Percentiles rank a stretch among this genome's conserved stretches.
Evolutionary conservation across 176 grass and related monocot species (phyloP).

Genomic region (Saccharum spontaneum): DNA sequence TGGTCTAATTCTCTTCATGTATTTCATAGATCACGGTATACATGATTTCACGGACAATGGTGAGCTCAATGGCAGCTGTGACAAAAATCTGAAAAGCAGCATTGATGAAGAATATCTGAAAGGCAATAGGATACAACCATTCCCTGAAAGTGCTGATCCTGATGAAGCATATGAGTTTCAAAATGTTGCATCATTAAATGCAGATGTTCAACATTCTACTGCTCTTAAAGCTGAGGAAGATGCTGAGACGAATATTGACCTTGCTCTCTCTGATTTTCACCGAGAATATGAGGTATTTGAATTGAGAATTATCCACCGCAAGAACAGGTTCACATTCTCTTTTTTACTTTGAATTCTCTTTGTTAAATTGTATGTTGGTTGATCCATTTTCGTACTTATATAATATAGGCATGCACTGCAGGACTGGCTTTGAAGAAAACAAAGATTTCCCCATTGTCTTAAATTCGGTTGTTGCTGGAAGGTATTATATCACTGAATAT

Average conservation of each 20-base stretch:
- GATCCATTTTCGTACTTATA: conserved; percentile 52
- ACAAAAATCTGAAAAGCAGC: conserved; percentile 45
- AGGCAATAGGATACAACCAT: conserved; percentile 44
- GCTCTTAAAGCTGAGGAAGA: conserved; percentile 51
- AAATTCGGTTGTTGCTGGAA: conserved; percentile 84
- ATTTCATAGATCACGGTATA: conserved; percentile 44
- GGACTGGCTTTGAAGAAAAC: conserved; percentile 98
- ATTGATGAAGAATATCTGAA: conserved; percentile 48
- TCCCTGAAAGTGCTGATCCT: conserved; percentile 47
- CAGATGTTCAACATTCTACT: conserved; percentile 40
- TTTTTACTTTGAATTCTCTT: conserved; percentile 23
- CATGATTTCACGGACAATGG: conserved; percentile 17
- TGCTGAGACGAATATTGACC: conserved; percentile 51
- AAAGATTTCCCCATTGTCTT: conserved; percentile 88
- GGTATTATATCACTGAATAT: conserved; percentile 93
- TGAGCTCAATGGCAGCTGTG: conserved; percentile 16
- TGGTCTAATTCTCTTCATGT: conserved; percentile 22
- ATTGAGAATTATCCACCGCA: conserved; percentile 97
- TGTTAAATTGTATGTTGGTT: conserved; percentile 21
- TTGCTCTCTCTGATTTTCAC: conserved; percentile 59
- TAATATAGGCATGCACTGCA: conserved; percentile 47
- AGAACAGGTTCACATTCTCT: conserved; percentile 82
- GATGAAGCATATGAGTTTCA: conserved; percentile 50
- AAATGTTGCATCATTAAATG: conserved; percentile 38
- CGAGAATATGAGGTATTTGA: conserved; percentile 94